Evolutionary conservation across 2,329 filamentous ascomycete genomes (phyloP).

Genomic region (Sporothrix inflata): DNA sequence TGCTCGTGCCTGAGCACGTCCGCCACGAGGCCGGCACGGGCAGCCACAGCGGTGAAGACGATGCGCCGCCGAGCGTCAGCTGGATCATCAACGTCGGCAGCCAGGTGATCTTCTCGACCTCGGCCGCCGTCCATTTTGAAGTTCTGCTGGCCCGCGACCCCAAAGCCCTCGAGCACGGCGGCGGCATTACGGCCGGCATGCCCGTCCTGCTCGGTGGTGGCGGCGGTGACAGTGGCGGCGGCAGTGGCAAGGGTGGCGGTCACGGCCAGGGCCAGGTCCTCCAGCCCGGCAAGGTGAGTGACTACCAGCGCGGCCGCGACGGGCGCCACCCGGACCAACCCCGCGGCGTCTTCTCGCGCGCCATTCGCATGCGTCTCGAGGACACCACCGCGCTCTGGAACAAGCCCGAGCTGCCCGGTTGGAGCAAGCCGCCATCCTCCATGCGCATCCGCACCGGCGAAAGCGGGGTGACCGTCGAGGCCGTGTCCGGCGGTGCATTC

Average conservation of each 20-base stretch:
- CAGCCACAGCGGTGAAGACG: conserved; percentile 33
- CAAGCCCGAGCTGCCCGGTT: conserved; percentile 68
- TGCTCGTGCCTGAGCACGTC: conserved; percentile 79
- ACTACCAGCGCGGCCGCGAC: conserved; percentile 70
- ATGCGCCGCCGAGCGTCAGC: conserved; percentile 59
- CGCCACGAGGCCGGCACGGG: conserved; percentile 66
- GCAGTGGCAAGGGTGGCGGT: not conserved
- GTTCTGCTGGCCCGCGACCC: conserved; percentile 83
- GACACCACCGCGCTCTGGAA: conserved; percentile 93
- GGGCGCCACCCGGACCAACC: conserved; percentile 64
- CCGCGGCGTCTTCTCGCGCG: conserved; percentile 82
- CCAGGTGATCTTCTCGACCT: conserved; percentile 91
- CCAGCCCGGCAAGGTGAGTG: conserved; percentile 72
- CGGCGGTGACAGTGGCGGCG: conserved; percentile 39
- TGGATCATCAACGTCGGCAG: conserved; percentile 93
- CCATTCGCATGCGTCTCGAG: conserved; percentile 77
- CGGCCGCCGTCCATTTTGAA: conserved; percentile 86
- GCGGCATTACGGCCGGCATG: conserved; percentile 37
- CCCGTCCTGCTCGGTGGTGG: conserved; percentile 50
- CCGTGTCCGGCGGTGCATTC: not conserved
- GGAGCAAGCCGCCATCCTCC: conserved; percentile 38
- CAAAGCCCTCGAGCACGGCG: conserved; percentile 72
- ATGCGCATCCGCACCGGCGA: conserved; percentile 23
- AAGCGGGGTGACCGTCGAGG: not conserved
- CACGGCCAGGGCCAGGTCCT: conserved; percentile 42